These are phyloP conservation scores for Aspergillus biplanus DNA, from an alignment of 495 filamentous ascomycete genomes.

Conservation along the genomic window DNA sequence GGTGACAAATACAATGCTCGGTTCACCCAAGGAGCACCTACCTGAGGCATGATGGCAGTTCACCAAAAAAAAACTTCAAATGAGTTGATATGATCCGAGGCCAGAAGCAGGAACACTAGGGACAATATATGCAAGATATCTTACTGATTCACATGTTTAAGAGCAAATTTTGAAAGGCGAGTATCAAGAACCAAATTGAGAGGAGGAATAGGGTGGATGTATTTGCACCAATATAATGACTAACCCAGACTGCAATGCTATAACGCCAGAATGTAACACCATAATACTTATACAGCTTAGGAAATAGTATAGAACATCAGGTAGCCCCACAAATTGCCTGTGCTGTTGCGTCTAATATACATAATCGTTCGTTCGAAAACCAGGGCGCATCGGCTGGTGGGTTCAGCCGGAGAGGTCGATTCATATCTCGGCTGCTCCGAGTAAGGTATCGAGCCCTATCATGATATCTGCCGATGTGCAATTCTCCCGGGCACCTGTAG, in stretches of 20 bases:
- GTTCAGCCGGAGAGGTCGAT: slow-evolving; percentile 3
- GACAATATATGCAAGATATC: slow-evolving; percentile 1
- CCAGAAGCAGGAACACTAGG: background rate
- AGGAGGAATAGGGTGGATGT: slow-evolving; percentile 9
- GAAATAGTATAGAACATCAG: slow-evolving; percentile 9
- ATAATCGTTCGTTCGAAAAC: slow-evolving; percentile 25
- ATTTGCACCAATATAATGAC: slow-evolving; percentile 28
- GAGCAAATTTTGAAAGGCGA: background rate
- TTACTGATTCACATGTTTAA: background rate
- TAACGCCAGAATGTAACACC: slow-evolving; percentile 36
- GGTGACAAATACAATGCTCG: slow-evolving; percentile 42
- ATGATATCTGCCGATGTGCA: background rate
- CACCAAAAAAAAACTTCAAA: background rate
- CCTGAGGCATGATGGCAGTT: background rate
- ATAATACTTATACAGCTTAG: slow-evolving; percentile 24
- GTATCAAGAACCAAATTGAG: background rate
- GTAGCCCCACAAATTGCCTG: slow-evolving; percentile 7
- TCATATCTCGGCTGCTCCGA: background rate
- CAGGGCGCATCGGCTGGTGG: background rate
- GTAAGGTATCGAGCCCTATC: slow-evolving; percentile 4
- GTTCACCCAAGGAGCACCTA: slow-evolving; percentile 26
- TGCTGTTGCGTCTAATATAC: slow-evolving; percentile 32
- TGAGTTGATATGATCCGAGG: background rate
- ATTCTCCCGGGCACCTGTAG: background rate
- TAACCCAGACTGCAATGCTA: slow-evolving; percentile 33